Percentiles rank a stretch among this genome's conserved stretches.
Evolutionary conservation across 768 basidiomycete genomes (phyloP).

Genomic region (Lentinula boryana): DNA sequence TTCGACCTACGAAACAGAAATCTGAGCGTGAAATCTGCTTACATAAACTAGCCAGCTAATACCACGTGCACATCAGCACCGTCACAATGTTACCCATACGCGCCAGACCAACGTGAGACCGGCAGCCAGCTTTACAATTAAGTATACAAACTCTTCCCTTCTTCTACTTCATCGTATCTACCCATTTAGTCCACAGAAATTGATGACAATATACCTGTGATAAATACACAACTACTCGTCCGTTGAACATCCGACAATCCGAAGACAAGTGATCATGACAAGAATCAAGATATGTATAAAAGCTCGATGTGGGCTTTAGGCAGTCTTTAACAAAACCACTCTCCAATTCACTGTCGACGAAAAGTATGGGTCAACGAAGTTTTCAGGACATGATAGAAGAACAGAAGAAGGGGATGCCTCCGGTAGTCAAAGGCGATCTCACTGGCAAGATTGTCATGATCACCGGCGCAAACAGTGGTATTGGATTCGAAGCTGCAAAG

Average conservation of each 20-base stretch:
- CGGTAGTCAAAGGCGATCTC: slow-evolving; percentile 29
- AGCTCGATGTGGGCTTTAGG: neutral
- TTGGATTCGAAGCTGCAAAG: slow-evolving; percentile 41
- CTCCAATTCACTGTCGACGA: neutral
- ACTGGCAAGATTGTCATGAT: slow-evolving; percentile 44
- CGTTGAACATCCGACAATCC: neutral
- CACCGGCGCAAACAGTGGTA: slow-evolving; percentile 44
- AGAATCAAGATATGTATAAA: neutral
- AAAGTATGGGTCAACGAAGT: neutral
- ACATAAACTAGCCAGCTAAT: neutral
- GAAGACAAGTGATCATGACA: neutral
- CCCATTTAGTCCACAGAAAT: neutral
- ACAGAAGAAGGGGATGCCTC: slow-evolving; percentile 13
- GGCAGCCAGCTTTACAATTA: no score
- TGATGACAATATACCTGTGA: neutral
- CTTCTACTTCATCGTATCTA: neutral
- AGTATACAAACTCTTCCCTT: neutral
- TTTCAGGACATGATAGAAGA: neutral
- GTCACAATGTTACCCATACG: neutral
- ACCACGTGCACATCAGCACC: neutral
- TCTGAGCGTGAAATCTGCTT: neutral
- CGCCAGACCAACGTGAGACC: no score
- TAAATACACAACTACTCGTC: neutral
- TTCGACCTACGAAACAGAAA: neutral
- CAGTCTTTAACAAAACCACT: neutral